Evolutionary conservation across 768 basidiomycete species (phyloP).

Genomic region (Lactifluus echinatus): DNA sequence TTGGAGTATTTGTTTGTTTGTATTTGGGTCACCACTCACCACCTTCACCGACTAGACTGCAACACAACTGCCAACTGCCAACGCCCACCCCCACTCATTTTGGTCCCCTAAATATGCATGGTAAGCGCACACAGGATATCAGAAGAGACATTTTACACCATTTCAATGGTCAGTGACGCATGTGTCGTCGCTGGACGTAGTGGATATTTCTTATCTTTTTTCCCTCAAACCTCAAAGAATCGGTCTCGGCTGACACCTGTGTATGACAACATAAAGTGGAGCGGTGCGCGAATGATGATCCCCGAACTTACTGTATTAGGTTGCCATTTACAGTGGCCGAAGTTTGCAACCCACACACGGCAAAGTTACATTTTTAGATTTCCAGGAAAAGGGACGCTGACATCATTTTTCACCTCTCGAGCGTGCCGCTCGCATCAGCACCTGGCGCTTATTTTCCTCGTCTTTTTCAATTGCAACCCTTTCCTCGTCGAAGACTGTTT

Average conservation of each 20-base stretch:
- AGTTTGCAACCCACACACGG: not conserved
- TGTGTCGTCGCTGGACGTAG: not conserved
- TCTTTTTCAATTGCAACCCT: not conserved
- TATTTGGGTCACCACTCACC: not conserved
- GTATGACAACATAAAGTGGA: not conserved
- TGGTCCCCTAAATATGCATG: not conserved
- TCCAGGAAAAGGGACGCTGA: not conserved
- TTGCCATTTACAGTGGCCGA: not conserved
- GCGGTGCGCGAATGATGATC: not conserved
- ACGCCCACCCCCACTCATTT: not conserved
- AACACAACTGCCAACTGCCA: not conserved
- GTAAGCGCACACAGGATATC: not conserved
- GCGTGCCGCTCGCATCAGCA: not conserved
- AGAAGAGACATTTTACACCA: not conserved
- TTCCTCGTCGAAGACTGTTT: not conserved
- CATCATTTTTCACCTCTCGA: not conserved
- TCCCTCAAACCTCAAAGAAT: not conserved
- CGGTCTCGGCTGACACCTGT: not conserved
- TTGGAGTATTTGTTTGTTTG: not conserved
- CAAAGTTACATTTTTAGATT: not conserved
- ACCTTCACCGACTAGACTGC: not conserved
- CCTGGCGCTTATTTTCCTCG: not conserved
- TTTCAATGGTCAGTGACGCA: not conserved
- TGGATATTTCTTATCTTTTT: not conserved
- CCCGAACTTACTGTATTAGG: not conserved